Conservation (phyloP, 768 basidiomycete genomes). For the Vararia minispora region DNA sequence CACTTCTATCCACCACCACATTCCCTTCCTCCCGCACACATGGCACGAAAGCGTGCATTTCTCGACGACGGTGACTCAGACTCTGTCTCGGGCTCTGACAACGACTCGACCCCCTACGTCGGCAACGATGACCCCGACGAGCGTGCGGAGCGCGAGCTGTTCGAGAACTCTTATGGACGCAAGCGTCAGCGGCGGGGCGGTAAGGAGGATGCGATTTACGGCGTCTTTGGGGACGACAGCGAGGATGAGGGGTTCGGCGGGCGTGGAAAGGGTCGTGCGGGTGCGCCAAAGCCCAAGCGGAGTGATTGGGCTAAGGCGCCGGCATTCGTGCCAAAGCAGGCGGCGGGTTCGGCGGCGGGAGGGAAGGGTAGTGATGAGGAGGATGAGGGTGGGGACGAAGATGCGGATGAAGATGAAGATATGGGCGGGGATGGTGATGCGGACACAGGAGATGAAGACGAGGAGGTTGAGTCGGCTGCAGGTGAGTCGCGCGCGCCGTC, state of each 20-base stretch:
- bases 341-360: constrained; percentile 16
- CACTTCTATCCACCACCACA: too few species aligned
- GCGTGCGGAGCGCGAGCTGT: constrained; percentile 64
- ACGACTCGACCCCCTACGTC: constrained; percentile 32
- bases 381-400: constrained; percentile 15
- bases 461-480: constrained; percentile 29
- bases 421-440: constrained; percentile 28
- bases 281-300: constrained; percentile 31
- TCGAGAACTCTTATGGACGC: constrained; percentile 64
- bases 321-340: constrained; percentile 54
- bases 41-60: constrained; percentile 69
- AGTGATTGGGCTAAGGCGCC: constrained; percentile 71
- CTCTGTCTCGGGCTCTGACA: constrained; percentile 48
- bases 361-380: constrained; percentile 27
- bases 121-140: constrained; percentile 46
- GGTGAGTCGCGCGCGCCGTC: constrained; percentile 45
- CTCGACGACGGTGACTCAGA: constrained; percentile 66
- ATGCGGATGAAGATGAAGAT: constrained; percentile 22
- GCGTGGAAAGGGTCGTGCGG: constrained; percentile 13
- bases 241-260: constrained; percentile 29
- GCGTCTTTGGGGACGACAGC: constrained; percentile 63
- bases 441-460: constrained; percentile 26
- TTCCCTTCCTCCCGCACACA: too few species aligned
- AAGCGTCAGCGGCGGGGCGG: constrained; percentile 56
- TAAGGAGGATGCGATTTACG: constrained; percentile 69